Base-by-base conservation (phyloP, 176 grass and related monocot species). In the Musa itinerans region DNA sequence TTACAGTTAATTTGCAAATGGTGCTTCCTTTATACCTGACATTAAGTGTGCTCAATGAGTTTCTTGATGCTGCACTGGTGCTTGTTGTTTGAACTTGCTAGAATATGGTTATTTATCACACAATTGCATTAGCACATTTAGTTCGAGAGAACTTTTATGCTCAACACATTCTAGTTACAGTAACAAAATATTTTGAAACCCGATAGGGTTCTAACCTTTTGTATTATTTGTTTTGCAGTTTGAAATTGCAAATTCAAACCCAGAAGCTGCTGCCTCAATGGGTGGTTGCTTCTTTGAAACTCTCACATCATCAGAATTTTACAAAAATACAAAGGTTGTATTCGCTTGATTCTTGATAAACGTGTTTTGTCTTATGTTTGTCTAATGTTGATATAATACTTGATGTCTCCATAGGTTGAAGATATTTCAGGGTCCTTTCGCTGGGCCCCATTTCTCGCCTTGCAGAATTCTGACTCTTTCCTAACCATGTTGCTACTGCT, bases 391-490 rank as follows among this genome's bases (percentile, higher is more conserved):
- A 77, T 24, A 65, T 17, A 50, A 52, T 1, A 9, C 53, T 48
- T 17, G 20, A 27, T 29, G 25, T 8, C 56, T 25, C 24, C 65
- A 23, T 76, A 98, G 95, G 96, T 99, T 66, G 74, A 80, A 8
- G 91, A 94, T 65, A 99, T 99, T 79, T 83, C 96, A 61, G 91
- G 89, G 54, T 89, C 86, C 79, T 99, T 99, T 58, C 74, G 91
- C 21, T 99, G 96, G 96, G 96, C 91, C 49, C 96, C 96, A 54
- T 99, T 99, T 89, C 90, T 99, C 76, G 96, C 96, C 11, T 64
- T 99, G 76, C 91, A 95, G 79, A 95, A 68, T 2, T 94, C 96
- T 54, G 96, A 99, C 76, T 92, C 96, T 11, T 92, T 99, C 74
- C 86, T 99, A 68, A 99, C 96, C 15, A 95, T 99, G 96, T 65